Evolutionary conservation across 2,329 filamentous ascomycete genomes (phyloP).

Genomic region (Hypoxylon sp.): DNA sequence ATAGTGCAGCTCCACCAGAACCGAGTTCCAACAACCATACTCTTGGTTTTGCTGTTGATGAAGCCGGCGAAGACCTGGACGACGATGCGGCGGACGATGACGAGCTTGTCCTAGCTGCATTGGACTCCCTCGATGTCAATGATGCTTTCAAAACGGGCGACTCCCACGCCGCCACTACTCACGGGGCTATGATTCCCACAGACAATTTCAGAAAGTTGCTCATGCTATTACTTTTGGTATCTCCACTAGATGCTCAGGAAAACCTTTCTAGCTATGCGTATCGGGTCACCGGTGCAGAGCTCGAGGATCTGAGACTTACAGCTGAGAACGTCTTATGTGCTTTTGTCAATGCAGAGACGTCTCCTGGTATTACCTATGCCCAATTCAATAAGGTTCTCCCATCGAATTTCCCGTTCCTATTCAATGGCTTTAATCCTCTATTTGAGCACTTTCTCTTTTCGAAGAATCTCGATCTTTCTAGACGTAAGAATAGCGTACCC

Average conservation of each 20-base stretch:
- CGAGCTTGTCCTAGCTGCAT: conserved; percentile 76
- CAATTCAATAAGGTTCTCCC: conserved; percentile 74
- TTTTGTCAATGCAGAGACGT: conserved; percentile 75
- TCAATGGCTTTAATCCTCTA: conserved; percentile 75
- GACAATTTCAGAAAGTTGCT: conserved; percentile 80
- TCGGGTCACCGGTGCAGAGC: conserved; percentile 68
- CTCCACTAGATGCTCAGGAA: conserved; percentile 76
- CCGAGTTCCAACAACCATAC: conserved; percentile 43
- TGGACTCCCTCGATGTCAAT: conserved; percentile 76
- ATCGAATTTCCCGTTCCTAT: conserved; percentile 74
- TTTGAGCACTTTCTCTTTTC: conserved; percentile 85
- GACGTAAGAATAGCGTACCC: conserved; percentile 58
- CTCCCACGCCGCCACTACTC: conserved; percentile 62
- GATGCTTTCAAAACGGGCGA: conserved; percentile 71
- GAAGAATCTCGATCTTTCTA: conserved; percentile 77
- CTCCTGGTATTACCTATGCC: conserved; percentile 72
- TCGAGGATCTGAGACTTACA: conserved; percentile 71
- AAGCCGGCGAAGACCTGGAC: conserved; percentile 59
- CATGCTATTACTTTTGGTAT: conserved; percentile 77
- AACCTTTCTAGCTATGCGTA: conserved; percentile 72
- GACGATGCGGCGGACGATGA: conserved; percentile 67
- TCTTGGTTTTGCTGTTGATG: conserved; percentile 64
- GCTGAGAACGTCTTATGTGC: conserved; percentile 76
- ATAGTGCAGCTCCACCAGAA: conserved; percentile 26
- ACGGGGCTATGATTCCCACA: conserved; percentile 78